A percentile compares a stretch with the other conserved stretches of the same genome.
Evolutionary conservation across 192 early-diverging fungal genomes (phyloP).

Genomic region (Coemansia erecta): DNA sequence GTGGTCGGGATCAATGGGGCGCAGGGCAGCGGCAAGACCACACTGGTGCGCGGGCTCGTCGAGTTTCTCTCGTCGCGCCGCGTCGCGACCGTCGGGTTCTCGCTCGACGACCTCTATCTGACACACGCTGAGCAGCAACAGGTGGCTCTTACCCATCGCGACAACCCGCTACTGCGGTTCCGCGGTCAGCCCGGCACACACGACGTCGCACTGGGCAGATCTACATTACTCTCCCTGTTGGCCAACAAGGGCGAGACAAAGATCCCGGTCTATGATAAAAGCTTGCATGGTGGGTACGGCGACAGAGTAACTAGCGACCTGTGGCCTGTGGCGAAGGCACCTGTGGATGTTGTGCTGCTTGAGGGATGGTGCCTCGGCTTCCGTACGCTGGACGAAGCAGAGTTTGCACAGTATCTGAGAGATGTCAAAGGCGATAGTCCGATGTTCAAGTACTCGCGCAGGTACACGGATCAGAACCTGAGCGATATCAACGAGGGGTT

Average conservation of each 20-base stretch:
- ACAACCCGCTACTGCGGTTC: constrained; percentile 73
- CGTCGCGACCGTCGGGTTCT: constrained; percentile 61
- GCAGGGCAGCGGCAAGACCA: constrained; percentile 78
- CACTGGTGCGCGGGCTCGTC: constrained; percentile 53
- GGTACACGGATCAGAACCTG: constrained; percentile 30
- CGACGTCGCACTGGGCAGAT: constrained; percentile 65
- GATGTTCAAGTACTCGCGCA: constrained; percentile 41
- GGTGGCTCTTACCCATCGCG: constrained; percentile 18
- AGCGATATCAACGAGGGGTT: constrained; percentile 33
- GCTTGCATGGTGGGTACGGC: constrained; percentile 69
- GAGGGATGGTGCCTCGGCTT: constrained; percentile 96
- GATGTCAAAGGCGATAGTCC: constrained; percentile 13
- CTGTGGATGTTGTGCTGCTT: constrained; percentile 80
- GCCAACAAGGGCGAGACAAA: constrained; percentile 24
- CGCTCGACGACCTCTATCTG: constrained; percentile 86
- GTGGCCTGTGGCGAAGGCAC: constrained; percentile 59
- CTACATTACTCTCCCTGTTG: constrained; percentile 54
- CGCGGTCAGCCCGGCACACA: constrained; percentile 92
- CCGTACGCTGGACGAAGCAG: constrained; percentile 53
- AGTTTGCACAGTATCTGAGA: constrained; percentile 27
- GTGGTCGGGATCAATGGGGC: constrained; percentile 77
- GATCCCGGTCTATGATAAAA: constrained; percentile 84
- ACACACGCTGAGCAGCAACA: constrained; percentile 63
- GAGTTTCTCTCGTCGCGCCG: constrained; percentile 44
- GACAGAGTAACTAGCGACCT: constrained; percentile 62